Evolutionary conservation across 2,329 filamentous ascomycete species (phyloP).

Genomic region (Diplodia corticola): DNA sequence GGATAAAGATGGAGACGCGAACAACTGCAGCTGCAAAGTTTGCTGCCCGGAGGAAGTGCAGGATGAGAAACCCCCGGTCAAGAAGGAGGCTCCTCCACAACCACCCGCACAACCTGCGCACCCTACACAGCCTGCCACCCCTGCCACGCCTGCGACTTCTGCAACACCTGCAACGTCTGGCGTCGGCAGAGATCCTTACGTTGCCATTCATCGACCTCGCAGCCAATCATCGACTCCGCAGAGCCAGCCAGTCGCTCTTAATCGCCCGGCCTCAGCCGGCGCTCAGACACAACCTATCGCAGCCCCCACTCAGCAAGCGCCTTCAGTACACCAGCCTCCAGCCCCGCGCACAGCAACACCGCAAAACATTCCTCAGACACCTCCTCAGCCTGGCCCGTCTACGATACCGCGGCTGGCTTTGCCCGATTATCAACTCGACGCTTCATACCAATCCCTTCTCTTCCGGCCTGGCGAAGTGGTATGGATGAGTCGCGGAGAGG

Average conservation of each 20-base stretch:
- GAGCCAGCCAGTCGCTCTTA: neutral
- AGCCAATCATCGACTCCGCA: conserved; percentile 23
- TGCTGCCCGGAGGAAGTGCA: conserved; percentile 57
- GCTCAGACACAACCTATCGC: neutral
- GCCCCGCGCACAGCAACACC: neutral
- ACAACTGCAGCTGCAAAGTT: conserved; percentile 60
- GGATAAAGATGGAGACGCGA: conserved; percentile 53
- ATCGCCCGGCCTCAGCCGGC: neutral
- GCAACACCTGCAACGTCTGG: neutral
- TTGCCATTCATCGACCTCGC: neutral
- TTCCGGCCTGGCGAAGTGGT: conserved; percentile 58
- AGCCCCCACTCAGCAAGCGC: neutral
- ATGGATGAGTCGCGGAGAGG: conserved; percentile 55
- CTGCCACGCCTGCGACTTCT: too few species aligned
- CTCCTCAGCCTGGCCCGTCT: neutral
- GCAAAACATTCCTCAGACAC: neutral
- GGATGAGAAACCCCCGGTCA: conserved; percentile 35
- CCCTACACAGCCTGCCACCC: too few species aligned
- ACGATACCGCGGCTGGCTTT: conserved; percentile 33
- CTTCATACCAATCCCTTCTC: conserved; percentile 50
- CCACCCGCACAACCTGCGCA: neutral
- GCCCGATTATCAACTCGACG: conserved; percentile 53
- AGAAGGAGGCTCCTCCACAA: conserved; percentile 32
- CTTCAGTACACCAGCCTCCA: neutral
- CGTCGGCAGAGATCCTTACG: neutral